These are phyloP conservation scores for Pleurotus djamor DNA, from an alignment of 768 basidiomycete species.

Conservation along the genomic window DNA sequence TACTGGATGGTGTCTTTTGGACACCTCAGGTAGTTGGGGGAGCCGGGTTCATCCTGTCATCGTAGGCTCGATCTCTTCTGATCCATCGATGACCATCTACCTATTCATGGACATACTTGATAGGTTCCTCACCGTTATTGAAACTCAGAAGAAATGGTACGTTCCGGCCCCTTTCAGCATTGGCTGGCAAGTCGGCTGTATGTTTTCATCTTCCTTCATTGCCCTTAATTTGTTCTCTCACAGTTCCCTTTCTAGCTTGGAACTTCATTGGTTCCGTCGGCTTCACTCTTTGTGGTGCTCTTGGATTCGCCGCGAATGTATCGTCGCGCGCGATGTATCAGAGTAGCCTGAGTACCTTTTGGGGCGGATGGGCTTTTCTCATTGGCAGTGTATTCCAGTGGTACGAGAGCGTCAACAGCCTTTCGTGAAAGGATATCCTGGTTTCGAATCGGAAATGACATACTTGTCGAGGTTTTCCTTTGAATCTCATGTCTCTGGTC, in stretches of 20 bases:
- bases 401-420: constrained; percentile 51
- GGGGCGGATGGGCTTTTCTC: constrained; percentile 63
- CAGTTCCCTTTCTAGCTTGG: constrained; percentile 35
- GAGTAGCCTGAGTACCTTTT: constrained; percentile 53
- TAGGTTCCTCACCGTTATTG: constrained; percentile 47
- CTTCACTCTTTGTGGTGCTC: constrained; percentile 56
- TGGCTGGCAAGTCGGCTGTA: constrained; percentile 55
- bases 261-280: constrained; percentile 59
- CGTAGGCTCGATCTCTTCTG: constrained; percentile 22
- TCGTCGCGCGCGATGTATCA: constrained; percentile 41
- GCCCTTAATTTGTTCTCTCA: not conserved
- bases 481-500: not conserved
- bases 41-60: constrained; percentile 52
- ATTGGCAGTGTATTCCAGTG: constrained; percentile 55
- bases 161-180: constrained; percentile 36
- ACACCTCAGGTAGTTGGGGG: constrained; percentile 64
- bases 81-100: too few species aligned
- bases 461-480: not conserved
- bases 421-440: constrained; percentile 18
- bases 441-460: too few species aligned
- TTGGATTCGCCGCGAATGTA: constrained; percentile 40
- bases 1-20: constrained; percentile 54
- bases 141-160: constrained; percentile 57
- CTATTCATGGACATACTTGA: too few species aligned
- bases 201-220: constrained; percentile 6